Base-by-base conservation (phyloP, 1,284 basidiomycete genomes). In the Pyrrhoderma noxium region DNA sequence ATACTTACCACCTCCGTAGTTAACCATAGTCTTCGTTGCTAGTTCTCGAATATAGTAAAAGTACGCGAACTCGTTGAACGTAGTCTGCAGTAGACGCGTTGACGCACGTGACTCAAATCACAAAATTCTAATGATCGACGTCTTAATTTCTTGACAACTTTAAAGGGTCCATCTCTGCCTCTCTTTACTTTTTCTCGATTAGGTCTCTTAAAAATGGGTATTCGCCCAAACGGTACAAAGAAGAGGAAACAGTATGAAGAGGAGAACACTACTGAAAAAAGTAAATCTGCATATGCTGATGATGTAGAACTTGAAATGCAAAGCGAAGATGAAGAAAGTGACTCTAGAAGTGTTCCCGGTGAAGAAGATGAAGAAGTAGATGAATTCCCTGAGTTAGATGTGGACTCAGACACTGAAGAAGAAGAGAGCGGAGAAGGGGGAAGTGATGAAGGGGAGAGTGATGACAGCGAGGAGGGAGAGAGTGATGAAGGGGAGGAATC, bases 1-100 rank as follows among this genome's bases (percentile, higher is more conserved):
- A 43, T 21, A 57, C 79, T 51, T 60, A 80, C 83, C 84, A 70
- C 84, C 83, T 45, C 83, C 83, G 65, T 85, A 85, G 57, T 79
- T 57, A 14, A 58, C 57, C 57, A 58, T 58, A 5, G 44, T 36
- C 23, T 31, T 31, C 7, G 11, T 31, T 31, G 27, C 11, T 41
- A 45, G 11, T 22, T 16, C 5, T 7, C 14, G 38, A 16, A 14
- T 40, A 5, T 5, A 40, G 38, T n/a, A 5, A 5, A 7, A 14
- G 11, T 5, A 31, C 27, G 27, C 27, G 27, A 31, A 11, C 38
- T 40, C 21, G 38, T 40, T 22, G 38, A 40, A 40, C 38, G 21
- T 16, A n/a, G 38, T 23, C 8, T 7, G 41, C 40, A 45, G 11
- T 44, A 19, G 23, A 40, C 38, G 38, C 38, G 38, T 40, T 22